Conservation (phyloP, 2,329 filamentous ascomycete species). For the Cordyceps fumosorosea region DNA sequence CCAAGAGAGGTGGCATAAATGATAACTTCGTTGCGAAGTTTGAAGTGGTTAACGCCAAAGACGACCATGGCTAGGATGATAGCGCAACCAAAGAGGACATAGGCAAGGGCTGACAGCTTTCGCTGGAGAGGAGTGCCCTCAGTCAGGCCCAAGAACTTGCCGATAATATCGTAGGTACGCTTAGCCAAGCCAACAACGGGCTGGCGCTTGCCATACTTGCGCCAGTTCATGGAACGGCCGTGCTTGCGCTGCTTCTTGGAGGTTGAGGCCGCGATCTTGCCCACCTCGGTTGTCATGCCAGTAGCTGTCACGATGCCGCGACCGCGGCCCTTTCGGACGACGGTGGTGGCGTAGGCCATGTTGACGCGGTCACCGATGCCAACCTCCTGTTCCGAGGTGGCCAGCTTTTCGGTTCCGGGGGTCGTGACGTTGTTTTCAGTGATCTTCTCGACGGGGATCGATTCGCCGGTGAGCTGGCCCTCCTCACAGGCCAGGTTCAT, state of each 20-base stretch:
- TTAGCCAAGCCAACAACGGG: conserved; percentile 40
- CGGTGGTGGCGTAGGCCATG: conserved; percentile 68
- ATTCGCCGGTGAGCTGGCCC: conserved; percentile 70
- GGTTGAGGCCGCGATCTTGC: conserved; percentile 57
- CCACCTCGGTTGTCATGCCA: conserved; percentile 65
- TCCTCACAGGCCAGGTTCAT: conserved; percentile 80
- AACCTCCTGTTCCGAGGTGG: conserved; percentile 41
- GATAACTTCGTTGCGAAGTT: conserved; percentile 45
- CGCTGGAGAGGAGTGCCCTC: conserved; percentile 72
- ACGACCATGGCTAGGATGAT: conserved; percentile 50
- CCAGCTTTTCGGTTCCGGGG: conserved; percentile 39
- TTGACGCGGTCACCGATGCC: conserved; percentile 68
- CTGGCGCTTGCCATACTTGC: conserved; percentile 46
- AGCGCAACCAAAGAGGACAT: conserved; percentile 68
- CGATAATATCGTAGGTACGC: conserved; percentile 42
- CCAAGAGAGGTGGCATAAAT: conserved; percentile 53
- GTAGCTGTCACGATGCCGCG: conserved; percentile 67
- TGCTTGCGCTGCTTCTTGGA: conserved; percentile 49
- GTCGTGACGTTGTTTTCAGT: conserved; percentile 41
- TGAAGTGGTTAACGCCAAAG: conserved; percentile 50
- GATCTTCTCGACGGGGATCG: conserved; percentile 63
- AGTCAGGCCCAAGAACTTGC: conserved; percentile 54
- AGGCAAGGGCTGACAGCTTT: conserved; percentile 70
- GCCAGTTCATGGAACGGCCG: conserved; percentile 45
- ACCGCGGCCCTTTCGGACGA: conserved; percentile 66